Evolutionary conservation across 805 yeast genomes (phyloP).

Genomic region (Candida parachauliodes): DNA sequence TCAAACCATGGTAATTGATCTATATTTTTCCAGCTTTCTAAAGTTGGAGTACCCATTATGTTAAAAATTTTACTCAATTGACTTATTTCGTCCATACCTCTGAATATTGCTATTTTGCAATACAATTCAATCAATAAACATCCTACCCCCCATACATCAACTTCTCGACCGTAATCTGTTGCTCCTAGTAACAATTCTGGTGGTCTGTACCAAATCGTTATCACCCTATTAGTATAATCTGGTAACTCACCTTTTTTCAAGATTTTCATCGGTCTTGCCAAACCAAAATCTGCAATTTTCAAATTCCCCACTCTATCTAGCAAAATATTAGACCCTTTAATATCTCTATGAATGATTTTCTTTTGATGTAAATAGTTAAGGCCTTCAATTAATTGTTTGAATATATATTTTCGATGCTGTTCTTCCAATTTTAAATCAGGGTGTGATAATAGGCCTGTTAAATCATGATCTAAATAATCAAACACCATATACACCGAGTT

Average conservation of each 20-base stretch:
- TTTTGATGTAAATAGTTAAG: constrained; percentile 65
- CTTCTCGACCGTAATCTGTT: constrained; percentile 84
- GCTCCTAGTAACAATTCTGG: constrained; percentile 91
- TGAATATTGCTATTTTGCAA: constrained; percentile 71
- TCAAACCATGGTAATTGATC: constrained; percentile 89
- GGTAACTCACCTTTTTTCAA: constrained; percentile 50
- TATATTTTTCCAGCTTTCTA: constrained; percentile 73
- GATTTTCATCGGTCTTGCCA: constrained; percentile 72
- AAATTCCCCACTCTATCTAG: constrained; percentile 59
- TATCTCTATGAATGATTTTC: constrained; percentile 73
- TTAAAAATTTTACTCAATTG: constrained; percentile 76
- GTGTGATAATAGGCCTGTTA: constrained; percentile 82
- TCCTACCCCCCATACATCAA: constrained; percentile 97
- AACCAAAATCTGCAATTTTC: constrained; percentile 78
- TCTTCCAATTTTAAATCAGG: constrained; percentile 59
- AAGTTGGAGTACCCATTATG: constrained; percentile 82
- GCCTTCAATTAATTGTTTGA: constrained; percentile 65
- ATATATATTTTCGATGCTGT: constrained; percentile 63
- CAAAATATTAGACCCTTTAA: constrained; percentile 75
- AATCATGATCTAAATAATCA: constrained; percentile 90
- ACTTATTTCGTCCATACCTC: constrained; percentile 83
- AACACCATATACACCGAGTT: constrained; percentile 82
- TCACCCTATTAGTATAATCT: constrained; percentile 92
- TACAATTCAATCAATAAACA: constrained; percentile 84
- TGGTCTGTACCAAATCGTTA: constrained; percentile 96